These are phyloP conservation scores for Xylariales sp. DNA, from an alignment of 2,329 filamentous ascomycete species.

Conservation along the genomic window DNA sequence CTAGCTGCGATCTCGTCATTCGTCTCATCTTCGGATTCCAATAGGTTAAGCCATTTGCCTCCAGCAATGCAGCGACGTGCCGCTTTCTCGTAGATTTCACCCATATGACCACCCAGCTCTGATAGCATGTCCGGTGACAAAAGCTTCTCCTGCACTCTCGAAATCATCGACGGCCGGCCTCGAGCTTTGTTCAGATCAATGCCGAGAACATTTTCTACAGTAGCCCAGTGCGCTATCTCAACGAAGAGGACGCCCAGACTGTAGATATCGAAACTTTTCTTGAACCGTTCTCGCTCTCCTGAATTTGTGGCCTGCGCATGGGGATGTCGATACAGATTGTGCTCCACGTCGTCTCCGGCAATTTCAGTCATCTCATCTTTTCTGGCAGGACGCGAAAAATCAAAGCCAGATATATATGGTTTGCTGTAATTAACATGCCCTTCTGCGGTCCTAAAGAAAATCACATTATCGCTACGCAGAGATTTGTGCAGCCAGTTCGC, in stretches of 20 bases:
- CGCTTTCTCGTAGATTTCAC: constrained; percentile 34
- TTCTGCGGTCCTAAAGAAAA: constrained; percentile 39
- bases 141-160: constrained; percentile 29
- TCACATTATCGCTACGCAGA: constrained; percentile 47
- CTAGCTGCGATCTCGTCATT: constrained; percentile 33
- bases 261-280: constrained; percentile 49
- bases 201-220: constrained; percentile 37
- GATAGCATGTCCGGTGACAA: constrained; percentile 25
- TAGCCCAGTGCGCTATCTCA: constrained; percentile 49
- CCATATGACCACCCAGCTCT: constrained; percentile 33
- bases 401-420: constrained; percentile 49
- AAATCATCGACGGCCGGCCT: constrained; percentile 33
- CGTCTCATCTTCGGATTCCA: constrained; percentile 35
- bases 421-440: constrained; percentile 31
- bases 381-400: constrained; percentile 46
- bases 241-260: constrained; percentile 46
- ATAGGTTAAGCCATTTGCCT: constrained; percentile 31
- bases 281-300: constrained; percentile 30
- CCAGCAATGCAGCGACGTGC: constrained; percentile 33
- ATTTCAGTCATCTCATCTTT: constrained; percentile 47
- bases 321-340: constrained; percentile 49
- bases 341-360: constrained; percentile 36
- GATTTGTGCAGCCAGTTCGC: constrained; percentile 57
- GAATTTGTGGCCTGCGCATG: constrained; percentile 32
- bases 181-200: constrained; percentile 31